These are phyloP conservation scores for Allium cepa DNA, from an alignment of 106 monocot genomes.

Conservation along the genomic window DNA sequence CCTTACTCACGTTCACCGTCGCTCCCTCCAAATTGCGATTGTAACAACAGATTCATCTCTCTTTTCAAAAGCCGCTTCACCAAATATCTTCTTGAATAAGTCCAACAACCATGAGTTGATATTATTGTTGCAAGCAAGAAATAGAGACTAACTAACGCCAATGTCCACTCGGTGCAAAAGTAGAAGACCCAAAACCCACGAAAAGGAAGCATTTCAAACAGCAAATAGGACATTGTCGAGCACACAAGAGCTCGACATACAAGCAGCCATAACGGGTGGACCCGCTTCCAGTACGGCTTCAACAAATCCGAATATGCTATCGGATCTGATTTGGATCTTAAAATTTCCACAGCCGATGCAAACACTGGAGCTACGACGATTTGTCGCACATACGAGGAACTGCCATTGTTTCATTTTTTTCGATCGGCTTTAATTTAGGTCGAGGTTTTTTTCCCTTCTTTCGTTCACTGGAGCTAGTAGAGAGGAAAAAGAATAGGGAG, in stretches of 20 bases:
- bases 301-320: constrained; percentile 4
- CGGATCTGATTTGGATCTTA: background rate
- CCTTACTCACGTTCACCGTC: no score
- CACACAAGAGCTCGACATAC: constrained; percentile 2
- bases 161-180: constrained; percentile 38
- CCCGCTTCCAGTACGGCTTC: constrained; percentile 7
- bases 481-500: no score
- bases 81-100: no score
- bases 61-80: no score
- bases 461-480: no score
- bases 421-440: no score
- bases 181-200: constrained; percentile 17
- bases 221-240: constrained; percentile 2
- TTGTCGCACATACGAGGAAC: constrained; percentile 4
- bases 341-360: background rate
- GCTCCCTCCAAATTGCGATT: no score
- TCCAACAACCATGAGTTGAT: no score
- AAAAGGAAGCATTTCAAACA: background rate
- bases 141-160: constrained; percentile 2
- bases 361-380: constrained; percentile 3
- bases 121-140: no score
- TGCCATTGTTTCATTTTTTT: constrained; percentile 8
- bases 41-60: no score
- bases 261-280: constrained; percentile 11
- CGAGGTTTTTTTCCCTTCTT: no score